Evolutionary conservation across 352 stramenopile species (phyloP).

Genomic region (Pythium monospermum): DNA sequence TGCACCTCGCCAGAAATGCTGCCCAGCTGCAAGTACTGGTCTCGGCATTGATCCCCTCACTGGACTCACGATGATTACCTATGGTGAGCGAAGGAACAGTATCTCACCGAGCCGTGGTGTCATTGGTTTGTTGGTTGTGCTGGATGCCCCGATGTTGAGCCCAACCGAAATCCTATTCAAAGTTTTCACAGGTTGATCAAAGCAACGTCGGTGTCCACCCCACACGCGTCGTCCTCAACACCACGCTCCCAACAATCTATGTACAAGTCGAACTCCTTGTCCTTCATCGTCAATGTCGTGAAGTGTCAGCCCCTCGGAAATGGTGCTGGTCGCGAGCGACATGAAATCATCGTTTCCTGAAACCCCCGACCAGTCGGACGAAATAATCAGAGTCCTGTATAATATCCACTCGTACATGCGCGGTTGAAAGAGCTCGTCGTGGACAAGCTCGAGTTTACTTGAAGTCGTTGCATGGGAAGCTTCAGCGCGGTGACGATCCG

Average conservation of each 20-base stretch:
- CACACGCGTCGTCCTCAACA: neutral
- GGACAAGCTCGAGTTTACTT: too few relatives aligned
- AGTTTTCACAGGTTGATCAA: neutral
- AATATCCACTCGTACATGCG: too few relatives aligned
- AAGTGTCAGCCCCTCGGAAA: neutral
- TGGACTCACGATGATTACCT: too few relatives aligned
- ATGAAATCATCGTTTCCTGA: too few relatives aligned
- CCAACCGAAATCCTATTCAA: constrained; percentile 1
- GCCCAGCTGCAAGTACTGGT: neutral
- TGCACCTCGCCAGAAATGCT: neutral
- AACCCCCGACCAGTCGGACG: too few relatives aligned
- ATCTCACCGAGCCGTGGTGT: neutral
- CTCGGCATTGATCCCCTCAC: neutral
- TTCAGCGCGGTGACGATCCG: too few relatives aligned
- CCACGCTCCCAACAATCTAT: neutral
- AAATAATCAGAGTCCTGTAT: too few relatives aligned
- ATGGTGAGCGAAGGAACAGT: neutral
- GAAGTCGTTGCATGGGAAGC: too few relatives aligned
- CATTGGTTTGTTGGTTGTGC: neutral
- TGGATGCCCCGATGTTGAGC: neutral
- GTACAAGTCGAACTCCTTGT: neutral
- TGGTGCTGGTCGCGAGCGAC: neutral
- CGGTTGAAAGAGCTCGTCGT: too few relatives aligned
- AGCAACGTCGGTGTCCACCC: neutral
- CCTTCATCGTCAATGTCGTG: neutral